These are phyloP conservation scores for Candida stauntonica DNA, from an alignment of 805 yeast species.

Conservation along the genomic window DNA sequence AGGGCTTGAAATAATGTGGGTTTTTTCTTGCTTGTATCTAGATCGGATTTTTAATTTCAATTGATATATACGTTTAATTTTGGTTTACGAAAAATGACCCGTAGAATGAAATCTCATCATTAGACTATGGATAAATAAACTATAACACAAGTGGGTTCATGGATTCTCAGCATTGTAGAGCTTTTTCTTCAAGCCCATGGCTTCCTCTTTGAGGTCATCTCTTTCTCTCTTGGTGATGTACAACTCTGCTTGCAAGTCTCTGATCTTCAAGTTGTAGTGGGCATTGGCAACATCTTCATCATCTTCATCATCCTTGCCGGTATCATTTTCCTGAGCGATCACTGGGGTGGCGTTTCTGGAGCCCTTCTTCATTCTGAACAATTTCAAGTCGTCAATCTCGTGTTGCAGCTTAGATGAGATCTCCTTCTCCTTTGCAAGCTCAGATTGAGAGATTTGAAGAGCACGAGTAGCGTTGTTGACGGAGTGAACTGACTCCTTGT, in stretches of 20 bases:
- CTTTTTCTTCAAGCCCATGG: constrained; percentile 55
- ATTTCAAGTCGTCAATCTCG: constrained; percentile 66
- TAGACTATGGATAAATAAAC: no score
- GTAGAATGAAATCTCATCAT: no score
- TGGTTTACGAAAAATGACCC: constrained; percentile 1
- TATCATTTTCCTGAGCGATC: constrained; percentile 19
- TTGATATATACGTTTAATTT: constrained; percentile 6
- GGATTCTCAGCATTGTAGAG: constrained; percentile 29
- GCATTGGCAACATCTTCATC: constrained; percentile 37
- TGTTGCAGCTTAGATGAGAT: constrained; percentile 49
- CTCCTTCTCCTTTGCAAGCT: constrained; percentile 56
- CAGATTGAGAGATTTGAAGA: constrained; percentile 66
- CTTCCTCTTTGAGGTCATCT: constrained; percentile 66
- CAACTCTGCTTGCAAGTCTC: constrained; percentile 81
- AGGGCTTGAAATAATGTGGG: constrained; percentile 28
- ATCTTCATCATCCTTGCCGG: constrained; percentile 27
- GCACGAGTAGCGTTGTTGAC: constrained; percentile 75
- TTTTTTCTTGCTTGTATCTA: constrained; percentile 8
- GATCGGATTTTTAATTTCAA: constrained; percentile 4
- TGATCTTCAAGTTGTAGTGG: constrained; percentile 69
- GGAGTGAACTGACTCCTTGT: constrained; percentile 65
- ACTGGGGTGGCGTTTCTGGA: constrained; percentile 26
- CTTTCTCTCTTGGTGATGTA: constrained; percentile 79
- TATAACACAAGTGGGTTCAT: no score
- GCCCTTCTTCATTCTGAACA: constrained; percentile 42